These are phyloP conservation scores for Aegilops tauschii DNA, from an alignment of 176 grass and related monocot species.

Conservation along the genomic window DNA sequence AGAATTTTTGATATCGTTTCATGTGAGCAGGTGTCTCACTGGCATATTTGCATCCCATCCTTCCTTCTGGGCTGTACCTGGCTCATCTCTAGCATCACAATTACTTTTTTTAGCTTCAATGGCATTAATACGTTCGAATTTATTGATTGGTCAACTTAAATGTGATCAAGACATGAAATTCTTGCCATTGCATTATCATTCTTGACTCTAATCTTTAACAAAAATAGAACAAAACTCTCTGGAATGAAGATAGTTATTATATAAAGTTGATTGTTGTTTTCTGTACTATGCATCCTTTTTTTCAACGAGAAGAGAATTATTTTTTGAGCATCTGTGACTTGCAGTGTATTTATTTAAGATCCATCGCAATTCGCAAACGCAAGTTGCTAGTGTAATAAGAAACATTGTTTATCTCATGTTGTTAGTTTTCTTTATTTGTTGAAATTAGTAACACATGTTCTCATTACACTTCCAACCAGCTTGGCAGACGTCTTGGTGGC, in stretches of 20 bases:
- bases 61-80: background rate
- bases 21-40: background rate
- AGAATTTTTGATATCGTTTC: background rate
- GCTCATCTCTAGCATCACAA: background rate
- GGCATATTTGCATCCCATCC: background rate
- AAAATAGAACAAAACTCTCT: background rate
- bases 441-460: constrained; percentile 16
- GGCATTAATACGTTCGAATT: background rate
- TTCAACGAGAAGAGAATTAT: background rate
- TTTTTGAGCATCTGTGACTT: background rate
- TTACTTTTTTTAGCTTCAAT: background rate
- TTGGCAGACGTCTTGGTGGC: constrained; percentile 60
- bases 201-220: background rate
- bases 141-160: background rate
- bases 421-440: constrained; percentile 28
- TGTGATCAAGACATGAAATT: background rate
- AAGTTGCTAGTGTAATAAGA: background rate
- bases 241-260: background rate
- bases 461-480: constrained; percentile 43
- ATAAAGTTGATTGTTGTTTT: background rate
- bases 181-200: background rate
- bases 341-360: background rate
- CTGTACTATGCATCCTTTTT: background rate
- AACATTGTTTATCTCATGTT: constrained; percentile 18
- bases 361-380: background rate